Evolutionary conservation across 2,329 filamentous ascomycete genomes (phyloP), one percentile per base, ranked within the genome.

Genomic region (Lizonia empirigonia): DNA sequence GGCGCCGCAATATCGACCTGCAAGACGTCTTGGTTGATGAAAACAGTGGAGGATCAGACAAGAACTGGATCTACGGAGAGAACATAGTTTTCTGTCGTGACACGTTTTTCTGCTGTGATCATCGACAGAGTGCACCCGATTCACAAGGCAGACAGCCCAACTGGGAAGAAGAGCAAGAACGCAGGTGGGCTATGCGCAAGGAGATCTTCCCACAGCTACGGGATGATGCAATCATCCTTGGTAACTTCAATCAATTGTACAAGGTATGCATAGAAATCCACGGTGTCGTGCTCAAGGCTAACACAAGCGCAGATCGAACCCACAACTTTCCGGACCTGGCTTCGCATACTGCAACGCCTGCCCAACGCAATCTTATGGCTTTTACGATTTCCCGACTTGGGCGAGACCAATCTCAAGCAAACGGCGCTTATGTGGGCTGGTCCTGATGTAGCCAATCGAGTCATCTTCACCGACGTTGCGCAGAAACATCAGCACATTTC

Each of bases 201-300:
- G 86, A 95, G 63, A 76, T 99, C 30, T 99, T 99, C 65, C 94
- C 94, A 0, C 80, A 83, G 15, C 78, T 99, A 10, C 78, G 85
- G 2, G 89, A 97, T 64, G 87, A 96, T 69, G 83, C 85, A 16
- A 86, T 99, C 64, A 97, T 99, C 63, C 82, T 99, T 51, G 94
- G 91, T 6, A 99, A 99, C 74, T 99, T 99, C 76, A 99, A 99
- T 69, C 94, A 99, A 73, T 80, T 99, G 24, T 99, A 99, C 78
- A 99, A 99, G 85, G 92, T 94, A 79, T 59, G 41, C 36, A 12
- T 20, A 13, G 1, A 16, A 13, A n/a, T 12, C 22, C 34, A 9
- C 8, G 37, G 15, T n/a, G 12, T n/a, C 13, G n/a, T 29, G 3
- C 26, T 4, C 3, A 19, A 4, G 19, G 34, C 59, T 67, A 52